Base-by-base conservation (phyloP, 108 stramenopile genomes). In the Fistulifera pelliculosa region DNA sequence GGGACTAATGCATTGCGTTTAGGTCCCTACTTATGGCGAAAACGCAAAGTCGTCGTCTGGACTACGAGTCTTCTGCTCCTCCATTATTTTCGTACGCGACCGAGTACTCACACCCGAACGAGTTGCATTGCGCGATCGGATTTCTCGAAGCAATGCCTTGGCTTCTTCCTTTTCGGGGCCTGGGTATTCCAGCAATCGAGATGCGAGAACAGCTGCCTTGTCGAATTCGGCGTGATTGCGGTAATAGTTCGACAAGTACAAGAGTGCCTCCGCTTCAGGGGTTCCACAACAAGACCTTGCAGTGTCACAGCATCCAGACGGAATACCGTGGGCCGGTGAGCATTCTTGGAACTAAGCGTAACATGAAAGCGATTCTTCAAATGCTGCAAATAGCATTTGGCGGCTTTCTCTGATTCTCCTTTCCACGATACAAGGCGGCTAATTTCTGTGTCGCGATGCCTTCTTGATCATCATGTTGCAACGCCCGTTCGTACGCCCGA, bases 111-210 rank as follows among this genome's bases (percentile, higher is more conserved):
- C 21, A 22, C 44, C 17, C 17, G 44, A 21, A 2, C 44, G 21
- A 22, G 7, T 45, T 3, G 53, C 25, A n/a, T 18, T 60, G 24
- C 66, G 50, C 2, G 76, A 76, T 16, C 94, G 74, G 35, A 97
- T 79, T 54, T 94, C 96, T 49, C 92, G 69, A n/a, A 95, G 62
- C 52, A 96, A 53, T 2, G 86, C 82, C 64, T 93, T 87, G 28
- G 94, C 96, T 59, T 94, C 80, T 54, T 94, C 92, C 52, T 91
- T 93, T 66, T 96, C 96, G 21, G 94, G 89, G 15, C 96, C 96
- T 7, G 90, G 77, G 71, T 89, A 96, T 52, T 94, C 93, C 38
- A 95, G 73, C 54, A 97, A 71, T 40, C 93, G 69, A 40, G 76
- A 75, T 60, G 86, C 87, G 27, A 83, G 79, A 26, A 82, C 39